Base-by-base conservation (phyloP, 1,139 yeast species). In the Protomyces inouyei region DNA sequence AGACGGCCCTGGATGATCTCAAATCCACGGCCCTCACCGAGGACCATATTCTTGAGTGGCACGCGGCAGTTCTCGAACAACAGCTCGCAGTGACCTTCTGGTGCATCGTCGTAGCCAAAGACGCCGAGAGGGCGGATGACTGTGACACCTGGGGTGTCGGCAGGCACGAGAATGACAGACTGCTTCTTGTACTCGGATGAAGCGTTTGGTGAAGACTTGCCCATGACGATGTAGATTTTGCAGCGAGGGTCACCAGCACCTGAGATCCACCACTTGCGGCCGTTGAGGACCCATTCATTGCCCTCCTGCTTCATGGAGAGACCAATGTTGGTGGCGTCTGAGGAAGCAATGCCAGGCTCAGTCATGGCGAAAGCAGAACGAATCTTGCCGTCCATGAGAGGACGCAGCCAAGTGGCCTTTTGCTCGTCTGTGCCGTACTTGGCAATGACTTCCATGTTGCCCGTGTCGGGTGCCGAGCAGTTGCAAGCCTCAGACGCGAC, bases 191-290 rank as follows among this genome's bases (percentile, higher is more conserved):
- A 84, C 16, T 78, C 75, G 57, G 74, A 71, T 21, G 71, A 69
- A 18, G 73, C 70, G 55, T 75, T 71, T 66, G 80, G 78, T 56
- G 73, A 73, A 3, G 88, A 85, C 72, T 84, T 80, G 68, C 87
- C 86, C 87, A 86, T 84, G n/a, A 83, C 82, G 63, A 86, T 77
- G 86, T 88, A 83, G 18, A 75, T 59, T 40, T 77, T 71, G 73
- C 85, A 81, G 65, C 87, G 78, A 28, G 88, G 88, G 73, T 86
- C 89, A 23, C 88, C 89, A 45, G 88, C 89, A 36, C 89, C 89
- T 0, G 88, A 83, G 1, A 88, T 86, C 80, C 86, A 85, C 90
- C 90, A 86, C 72, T 86, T 86, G 68, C 84, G 79, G 10, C 91
- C 91, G 68, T 83, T 83, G 57, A 86, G 70, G 2, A 84, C 83